phyloP scores from a whole-genome alignment of 1,139 yeast genomes.

The Diutina scorzettiae region DNA sequence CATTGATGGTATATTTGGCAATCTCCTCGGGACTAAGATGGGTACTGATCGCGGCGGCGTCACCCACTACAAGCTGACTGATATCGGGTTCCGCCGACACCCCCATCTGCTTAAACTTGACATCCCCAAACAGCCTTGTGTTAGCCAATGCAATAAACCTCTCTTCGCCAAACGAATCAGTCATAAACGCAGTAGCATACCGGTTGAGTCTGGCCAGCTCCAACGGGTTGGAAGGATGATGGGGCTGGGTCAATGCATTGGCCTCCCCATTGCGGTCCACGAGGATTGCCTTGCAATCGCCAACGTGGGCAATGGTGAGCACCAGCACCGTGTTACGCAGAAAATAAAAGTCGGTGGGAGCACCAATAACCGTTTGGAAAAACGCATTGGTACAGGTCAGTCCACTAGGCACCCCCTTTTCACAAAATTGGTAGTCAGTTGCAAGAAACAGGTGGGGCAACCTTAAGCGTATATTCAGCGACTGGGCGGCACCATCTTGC shows the following conservation, averaged over 20 bases:
- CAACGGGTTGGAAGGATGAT: slow-evolving; percentile 76
- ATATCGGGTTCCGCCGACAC: slow-evolving; percentile 90
- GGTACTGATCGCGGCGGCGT: slow-evolving; percentile 20
- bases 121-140: slow-evolving; percentile 89
- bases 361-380: slow-evolving; percentile 41
- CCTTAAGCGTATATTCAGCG: slow-evolving; percentile 44
- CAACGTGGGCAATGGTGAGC: slow-evolving; percentile 80
- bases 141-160: slow-evolving; percentile 78
- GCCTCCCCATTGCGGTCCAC: slow-evolving; percentile 72
- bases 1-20: slow-evolving; percentile 31
- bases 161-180: slow-evolving; percentile 91
- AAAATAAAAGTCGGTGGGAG: slow-evolving; percentile 43
- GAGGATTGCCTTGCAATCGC: slow-evolving; percentile 82
- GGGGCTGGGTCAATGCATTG: slow-evolving; percentile 64
- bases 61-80: slow-evolving; percentile 53
- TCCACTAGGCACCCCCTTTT: slow-evolving; percentile 39
- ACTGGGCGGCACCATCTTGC: slow-evolving; percentile 9
- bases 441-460: slow-evolving; percentile 50
- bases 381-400: slow-evolving; percentile 77
- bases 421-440: slow-evolving; percentile 41
- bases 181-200: slow-evolving; percentile 62
- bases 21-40: slow-evolving; percentile 29
- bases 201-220: slow-evolving; percentile 65
- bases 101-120: slow-evolving; percentile 69
- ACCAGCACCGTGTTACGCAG: slow-evolving; percentile 57